phyloP scores from a whole-genome alignment of 1,284 basidiomycete genomes.

The Marasmius oreades region DNA sequence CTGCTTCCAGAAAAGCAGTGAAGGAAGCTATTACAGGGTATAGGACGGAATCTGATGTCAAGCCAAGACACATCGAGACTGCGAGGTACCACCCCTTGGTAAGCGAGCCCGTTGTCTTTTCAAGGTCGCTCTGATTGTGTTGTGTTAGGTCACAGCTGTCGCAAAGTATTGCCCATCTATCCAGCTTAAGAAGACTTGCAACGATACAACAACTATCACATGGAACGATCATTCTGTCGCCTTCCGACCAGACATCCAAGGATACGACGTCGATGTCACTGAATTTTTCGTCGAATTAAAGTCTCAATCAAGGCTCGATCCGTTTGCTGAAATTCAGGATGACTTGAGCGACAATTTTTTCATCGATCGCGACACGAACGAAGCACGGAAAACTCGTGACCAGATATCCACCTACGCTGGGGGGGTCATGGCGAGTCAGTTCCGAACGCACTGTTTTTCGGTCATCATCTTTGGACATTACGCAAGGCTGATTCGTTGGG shows the following conservation, averaged over 20 bases:
- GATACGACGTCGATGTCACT: too few relatives aligned
- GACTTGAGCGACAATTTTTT: neutral
- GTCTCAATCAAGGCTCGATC: neutral
- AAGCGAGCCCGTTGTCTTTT: neutral
- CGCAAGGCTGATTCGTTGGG: slow-evolving; percentile 23
- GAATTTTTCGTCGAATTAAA: too few relatives aligned
- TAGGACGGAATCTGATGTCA: too few relatives aligned
- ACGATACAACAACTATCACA: too few relatives aligned
- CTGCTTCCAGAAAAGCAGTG: too few relatives aligned
- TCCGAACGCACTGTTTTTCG: slow-evolving; percentile 17
- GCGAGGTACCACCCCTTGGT: neutral
- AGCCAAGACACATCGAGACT: neutral
- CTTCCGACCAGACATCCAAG: too few relatives aligned
- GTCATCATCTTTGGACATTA: slow-evolving; percentile 11
- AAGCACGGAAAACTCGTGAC: neutral
- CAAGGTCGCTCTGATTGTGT: neutral
- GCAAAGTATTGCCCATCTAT: neutral
- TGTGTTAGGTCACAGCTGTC: neutral
- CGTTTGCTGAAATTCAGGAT: neutral
- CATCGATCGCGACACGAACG: neutral
- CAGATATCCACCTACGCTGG: slow-evolving; percentile 12
- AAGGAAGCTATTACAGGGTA: too few relatives aligned
- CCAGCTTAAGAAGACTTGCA: too few relatives aligned
- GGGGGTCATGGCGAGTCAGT: slow-evolving; percentile 12
- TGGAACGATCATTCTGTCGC: too few relatives aligned